Percentiles rank a stretch among this genome's conserved stretches.
phyloP scores from a whole-genome alignment of 2,329 filamentous ascomycete species.

The Bipolaris bicolor region DNA sequence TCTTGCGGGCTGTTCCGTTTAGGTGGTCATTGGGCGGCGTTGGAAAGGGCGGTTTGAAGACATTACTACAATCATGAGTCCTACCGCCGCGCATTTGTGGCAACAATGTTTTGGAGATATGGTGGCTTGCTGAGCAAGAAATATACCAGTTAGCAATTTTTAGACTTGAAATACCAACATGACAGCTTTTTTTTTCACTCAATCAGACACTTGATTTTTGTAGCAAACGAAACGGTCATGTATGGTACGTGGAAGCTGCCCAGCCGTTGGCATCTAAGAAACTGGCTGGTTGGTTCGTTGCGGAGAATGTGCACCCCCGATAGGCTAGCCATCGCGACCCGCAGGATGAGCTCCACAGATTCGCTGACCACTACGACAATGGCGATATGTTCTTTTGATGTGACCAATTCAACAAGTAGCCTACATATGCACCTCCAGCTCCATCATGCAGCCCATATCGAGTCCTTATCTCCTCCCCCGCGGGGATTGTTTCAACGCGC shows the following conservation, averaged over 20 bases:
- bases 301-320: conserved; percentile 7
- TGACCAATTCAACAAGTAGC: not conserved
- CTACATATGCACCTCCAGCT: not conserved
- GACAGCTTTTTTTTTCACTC: not conserved
- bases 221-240: not conserved
- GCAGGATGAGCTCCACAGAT: no score
- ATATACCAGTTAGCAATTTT: conserved; percentile 10
- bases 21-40: conserved; percentile 44
- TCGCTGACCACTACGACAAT: no score
- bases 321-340: conserved; percentile 2
- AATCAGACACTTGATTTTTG: not conserved
- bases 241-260: not conserved
- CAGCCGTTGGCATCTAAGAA: not conserved
- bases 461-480: not conserved
- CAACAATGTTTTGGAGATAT: conserved; percentile 13
- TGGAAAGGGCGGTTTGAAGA: conserved; percentile 11
- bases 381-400: no score
- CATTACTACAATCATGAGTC: conserved; percentile 13
- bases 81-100: conserved; percentile 16
- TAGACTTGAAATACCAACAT: conserved; percentile 8
- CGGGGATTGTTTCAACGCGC: conserved; percentile 6
- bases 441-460: not conserved
- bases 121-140: conserved; percentile 22
- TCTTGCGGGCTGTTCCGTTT: conserved; percentile 14
- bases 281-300: not conserved